phyloP scores from a whole-genome alignment of 345 rosid genomes.

The Kandelia obovata region DNA sequence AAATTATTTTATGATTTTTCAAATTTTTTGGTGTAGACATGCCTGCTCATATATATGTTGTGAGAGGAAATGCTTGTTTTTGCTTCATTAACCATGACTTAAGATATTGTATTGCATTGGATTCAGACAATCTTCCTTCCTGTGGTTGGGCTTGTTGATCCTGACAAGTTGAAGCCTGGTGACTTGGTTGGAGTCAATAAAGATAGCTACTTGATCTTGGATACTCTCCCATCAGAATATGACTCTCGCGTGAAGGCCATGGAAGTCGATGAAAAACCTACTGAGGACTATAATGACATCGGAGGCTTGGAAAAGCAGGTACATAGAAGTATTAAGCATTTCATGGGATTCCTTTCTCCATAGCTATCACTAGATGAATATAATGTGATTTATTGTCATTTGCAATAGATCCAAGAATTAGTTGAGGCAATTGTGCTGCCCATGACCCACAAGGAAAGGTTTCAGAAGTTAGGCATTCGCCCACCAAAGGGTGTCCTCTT shows the following conservation, averaged over 20 bases:
- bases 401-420: constrained; percentile 88
- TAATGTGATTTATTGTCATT: background rate
- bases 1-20: too few relatives aligned
- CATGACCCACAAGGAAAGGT: constrained; percentile 94
- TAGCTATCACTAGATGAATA: background rate
- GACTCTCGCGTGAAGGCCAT: constrained; percentile 98
- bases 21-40: too few relatives aligned
- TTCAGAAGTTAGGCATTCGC: constrained; percentile 88
- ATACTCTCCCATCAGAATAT: constrained; percentile 92
- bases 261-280: constrained; percentile 99
- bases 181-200: constrained; percentile 98
- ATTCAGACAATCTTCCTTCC: constrained; percentile 93
- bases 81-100: too few relatives aligned
- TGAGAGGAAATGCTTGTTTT: too few relatives aligned
- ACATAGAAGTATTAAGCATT: background rate
- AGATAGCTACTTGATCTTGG: constrained; percentile 93
- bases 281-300: constrained; percentile 96
- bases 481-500: constrained; percentile 98
- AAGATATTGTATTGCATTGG: background rate
- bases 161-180: constrained; percentile 94
- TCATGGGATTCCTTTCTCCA: background rate
- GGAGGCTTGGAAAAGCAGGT: constrained; percentile 99
- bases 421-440: constrained; percentile 99
- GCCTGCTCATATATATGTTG: too few relatives aligned
- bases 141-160: constrained; percentile 96